Evolutionary conservation across 179 eudicot species (phyloP).

Genomic region (Patellifolia procumbens): DNA sequence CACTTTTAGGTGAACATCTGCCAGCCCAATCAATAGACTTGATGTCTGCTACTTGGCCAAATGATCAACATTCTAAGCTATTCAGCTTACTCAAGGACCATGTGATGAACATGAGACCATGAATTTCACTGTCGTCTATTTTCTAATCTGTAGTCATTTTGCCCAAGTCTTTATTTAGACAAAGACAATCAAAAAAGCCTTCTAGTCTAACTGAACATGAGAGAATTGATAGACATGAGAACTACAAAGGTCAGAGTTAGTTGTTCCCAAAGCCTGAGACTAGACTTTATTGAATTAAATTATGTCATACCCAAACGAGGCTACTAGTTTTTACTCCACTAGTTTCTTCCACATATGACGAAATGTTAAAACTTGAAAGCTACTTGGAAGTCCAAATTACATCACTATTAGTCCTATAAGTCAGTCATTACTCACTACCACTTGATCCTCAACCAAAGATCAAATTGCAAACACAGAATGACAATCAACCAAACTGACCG

Average conservation of each 20-base stretch:
- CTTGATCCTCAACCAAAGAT: background rate
- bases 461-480: background rate
- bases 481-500: conserved; percentile 5
- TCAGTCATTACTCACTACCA: background rate
- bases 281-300: background rate
- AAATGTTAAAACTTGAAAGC: background rate
- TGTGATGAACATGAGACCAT: too few relatives aligned
- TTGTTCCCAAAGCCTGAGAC: background rate
- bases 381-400: background rate
- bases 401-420: background rate
- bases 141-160: background rate
- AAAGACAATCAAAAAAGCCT: too few relatives aligned
- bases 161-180: too few relatives aligned
- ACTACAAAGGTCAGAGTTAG: background rate
- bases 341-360: background rate
- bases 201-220: too few relatives aligned
- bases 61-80: background rate
- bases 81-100: background rate
- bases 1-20: too few relatives aligned
- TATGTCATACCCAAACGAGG: background rate
- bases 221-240: background rate
- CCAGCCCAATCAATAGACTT: background rate
- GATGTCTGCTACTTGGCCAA: background rate
- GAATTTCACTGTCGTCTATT: too few relatives aligned
- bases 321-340: background rate